Base-by-base conservation (phyloP, 2,329 filamentous ascomycete genomes). In the Botrytis fragariae region DNA sequence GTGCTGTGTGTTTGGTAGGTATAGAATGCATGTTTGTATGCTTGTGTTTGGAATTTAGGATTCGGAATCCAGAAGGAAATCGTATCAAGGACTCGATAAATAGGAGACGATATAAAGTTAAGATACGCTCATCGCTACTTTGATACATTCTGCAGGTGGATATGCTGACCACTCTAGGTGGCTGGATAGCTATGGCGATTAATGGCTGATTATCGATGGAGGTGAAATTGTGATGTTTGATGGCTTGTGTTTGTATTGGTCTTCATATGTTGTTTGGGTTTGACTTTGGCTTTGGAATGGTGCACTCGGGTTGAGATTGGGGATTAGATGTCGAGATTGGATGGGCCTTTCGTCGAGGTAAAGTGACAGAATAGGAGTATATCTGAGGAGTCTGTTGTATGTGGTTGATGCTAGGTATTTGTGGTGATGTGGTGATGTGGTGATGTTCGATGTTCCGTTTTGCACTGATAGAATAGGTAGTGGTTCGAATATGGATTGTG, bases 131-230 rank as follows among this genome's bases (percentile, higher is more conserved):
- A 51, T 7, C 48, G 48, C 12, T 51, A 51, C 25, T 51, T 51
- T n/a, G 12, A 51, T n/a, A 14, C 2, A 6, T 51, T 51, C 12
- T 51, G 48, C 48, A 51, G 12, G 7, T n/a, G 1, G 25, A 0
- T 51, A 1, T 51, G 12, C 25, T n/a, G n/a, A n/a, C 0, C 48
- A 3, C 4, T 51, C 10, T 12, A 3, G 48, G 25, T 51, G 10
- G 25, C 48, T 2, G 22, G 10, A 51, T 51, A n/a, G 25, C 10
- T 51, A 2, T 51, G 10, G 10, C 1, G 48, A 51, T 51, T 1
- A 3, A 25, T 51, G 3, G 2, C 4, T 51, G 10, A 1, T 6
- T 51, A 6, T n/a, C 0, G 1, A 51, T 51, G 22, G 9, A 25
- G 45, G 9, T 51, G 9, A 25, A 22, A 12, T 51, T 2, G 4